phyloP scores from a whole-genome alignment of 352 stramenopile genomes.

The Pythium biforme region DNA sequence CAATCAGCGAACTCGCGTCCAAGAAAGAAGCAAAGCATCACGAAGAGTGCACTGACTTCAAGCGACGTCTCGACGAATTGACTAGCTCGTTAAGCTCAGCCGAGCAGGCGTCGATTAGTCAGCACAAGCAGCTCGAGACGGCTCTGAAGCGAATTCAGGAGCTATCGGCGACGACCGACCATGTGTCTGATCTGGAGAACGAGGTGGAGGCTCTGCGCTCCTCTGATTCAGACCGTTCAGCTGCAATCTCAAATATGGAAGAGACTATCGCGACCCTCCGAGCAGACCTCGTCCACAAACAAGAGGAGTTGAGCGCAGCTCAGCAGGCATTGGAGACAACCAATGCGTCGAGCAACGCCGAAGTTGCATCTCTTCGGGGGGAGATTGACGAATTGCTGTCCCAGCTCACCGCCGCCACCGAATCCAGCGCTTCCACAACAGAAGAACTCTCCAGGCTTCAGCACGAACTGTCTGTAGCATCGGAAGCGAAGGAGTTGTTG shows the following conservation, averaged over 20 bases:
- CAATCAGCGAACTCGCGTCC: conserved; percentile 3
- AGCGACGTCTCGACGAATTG: conserved; percentile 10
- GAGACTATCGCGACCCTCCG: background rate
- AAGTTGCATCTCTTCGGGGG: background rate
- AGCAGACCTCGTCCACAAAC: background rate
- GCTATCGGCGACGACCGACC: background rate
- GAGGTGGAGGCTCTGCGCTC: conserved; percentile 7
- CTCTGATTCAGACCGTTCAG: background rate
- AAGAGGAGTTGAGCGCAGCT: conserved; percentile 5
- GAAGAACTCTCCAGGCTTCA: background rate
- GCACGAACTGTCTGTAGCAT: background rate
- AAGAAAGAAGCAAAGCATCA: conserved; percentile 8
- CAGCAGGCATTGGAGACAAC: background rate
- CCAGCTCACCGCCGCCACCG: background rate
- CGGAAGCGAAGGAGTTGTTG: background rate
- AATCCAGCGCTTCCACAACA: background rate
- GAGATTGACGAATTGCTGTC: background rate
- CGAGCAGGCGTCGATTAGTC: background rate
- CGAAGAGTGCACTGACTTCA: background rate
- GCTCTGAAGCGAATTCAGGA: conserved; percentile 4
- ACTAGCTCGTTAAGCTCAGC: background rate
- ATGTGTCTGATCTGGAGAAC: conserved; percentile 1
- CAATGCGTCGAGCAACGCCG: background rate
- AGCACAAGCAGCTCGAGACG: conserved; percentile 1
- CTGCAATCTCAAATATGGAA: background rate